These are phyloP conservation scores for Dissophora globulifera DNA, from an alignment of 192 early-diverging fungal genomes.

Conservation along the genomic window DNA sequence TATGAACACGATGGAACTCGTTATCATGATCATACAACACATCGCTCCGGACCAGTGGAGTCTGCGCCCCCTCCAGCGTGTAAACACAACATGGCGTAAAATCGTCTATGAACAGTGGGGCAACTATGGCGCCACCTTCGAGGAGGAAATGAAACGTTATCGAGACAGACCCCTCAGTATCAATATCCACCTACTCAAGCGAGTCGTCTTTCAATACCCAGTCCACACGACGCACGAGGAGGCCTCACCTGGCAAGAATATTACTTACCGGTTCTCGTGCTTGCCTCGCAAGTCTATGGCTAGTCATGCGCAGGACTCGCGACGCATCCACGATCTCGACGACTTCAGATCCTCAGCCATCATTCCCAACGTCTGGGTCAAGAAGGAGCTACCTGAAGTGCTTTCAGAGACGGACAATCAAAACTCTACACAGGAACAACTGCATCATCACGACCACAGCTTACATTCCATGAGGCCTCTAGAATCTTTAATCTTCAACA, in stretches of 20 bases:
- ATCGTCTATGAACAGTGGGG: background rate
- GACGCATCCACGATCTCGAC: background rate
- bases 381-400: background rate
- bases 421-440: no score
- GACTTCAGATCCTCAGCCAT: slow-evolving; percentile 19
- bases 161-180: background rate
- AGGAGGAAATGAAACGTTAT: background rate
- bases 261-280: background rate
- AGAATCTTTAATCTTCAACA: no score
- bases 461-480: no score
- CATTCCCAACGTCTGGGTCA: slow-evolving; percentile 20
- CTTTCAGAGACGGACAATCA: background rate
- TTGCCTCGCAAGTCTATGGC: no score
- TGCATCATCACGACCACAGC: no score
- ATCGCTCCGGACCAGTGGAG: no score
- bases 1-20: no score
- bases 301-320: slow-evolving; percentile 11
- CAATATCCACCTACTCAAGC: slow-evolving; percentile 18
- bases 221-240: background rate
- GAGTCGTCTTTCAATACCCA: slow-evolving; percentile 16
- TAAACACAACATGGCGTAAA: slow-evolving; percentile 1
- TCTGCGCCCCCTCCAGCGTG: background rate
- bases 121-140: background rate
- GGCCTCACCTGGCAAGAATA: background rate
- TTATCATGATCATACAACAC: no score